phyloP scores from a whole-genome alignment of 73 alveolate genomes.

The Breviolum minutum region DNA sequence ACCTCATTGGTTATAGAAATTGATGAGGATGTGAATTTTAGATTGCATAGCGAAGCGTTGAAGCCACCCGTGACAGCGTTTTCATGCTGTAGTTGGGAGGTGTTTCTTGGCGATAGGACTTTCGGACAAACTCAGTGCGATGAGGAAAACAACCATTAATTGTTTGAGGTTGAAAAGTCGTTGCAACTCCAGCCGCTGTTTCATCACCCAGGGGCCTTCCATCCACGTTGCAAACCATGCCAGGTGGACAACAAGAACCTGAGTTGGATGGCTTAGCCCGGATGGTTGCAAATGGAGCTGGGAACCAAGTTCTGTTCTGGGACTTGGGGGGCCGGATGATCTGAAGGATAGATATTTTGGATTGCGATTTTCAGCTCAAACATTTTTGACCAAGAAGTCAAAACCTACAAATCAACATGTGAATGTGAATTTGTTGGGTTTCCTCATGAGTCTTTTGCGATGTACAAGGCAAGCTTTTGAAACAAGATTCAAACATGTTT shows the following conservation, averaged over 20 bases:
- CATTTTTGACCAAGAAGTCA: neutral
- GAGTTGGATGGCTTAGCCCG: constrained; percentile 27
- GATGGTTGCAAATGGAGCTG: constrained; percentile 17
- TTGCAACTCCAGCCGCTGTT: neutral
- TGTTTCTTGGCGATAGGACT: too few relatives aligned
- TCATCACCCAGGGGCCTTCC: neutral
- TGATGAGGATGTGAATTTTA: too few relatives aligned
- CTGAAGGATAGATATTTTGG: too few relatives aligned
- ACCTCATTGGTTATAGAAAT: too few relatives aligned
- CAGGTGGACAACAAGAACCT: neutral
- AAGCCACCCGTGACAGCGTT: too few relatives aligned
- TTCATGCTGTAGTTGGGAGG: too few relatives aligned
- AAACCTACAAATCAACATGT: neutral
- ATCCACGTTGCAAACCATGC: neutral
- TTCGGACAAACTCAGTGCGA: too few relatives aligned
- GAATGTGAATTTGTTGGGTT: neutral
- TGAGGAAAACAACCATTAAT: neutral
- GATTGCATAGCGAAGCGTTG: too few relatives aligned
- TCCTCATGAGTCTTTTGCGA: neutral
- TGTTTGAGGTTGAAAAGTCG: too few relatives aligned
- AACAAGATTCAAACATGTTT: too few relatives aligned
- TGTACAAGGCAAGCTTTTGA: neutral
- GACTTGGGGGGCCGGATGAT: neutral
- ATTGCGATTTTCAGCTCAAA: neutral
- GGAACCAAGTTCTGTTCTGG: neutral